A percentile compares a stretch with the other conserved stretches of the same genome.
phyloP scores from a whole-genome alignment of 352 stramenopile genomes.

The Chrysophaeum taylorii region DNA sequence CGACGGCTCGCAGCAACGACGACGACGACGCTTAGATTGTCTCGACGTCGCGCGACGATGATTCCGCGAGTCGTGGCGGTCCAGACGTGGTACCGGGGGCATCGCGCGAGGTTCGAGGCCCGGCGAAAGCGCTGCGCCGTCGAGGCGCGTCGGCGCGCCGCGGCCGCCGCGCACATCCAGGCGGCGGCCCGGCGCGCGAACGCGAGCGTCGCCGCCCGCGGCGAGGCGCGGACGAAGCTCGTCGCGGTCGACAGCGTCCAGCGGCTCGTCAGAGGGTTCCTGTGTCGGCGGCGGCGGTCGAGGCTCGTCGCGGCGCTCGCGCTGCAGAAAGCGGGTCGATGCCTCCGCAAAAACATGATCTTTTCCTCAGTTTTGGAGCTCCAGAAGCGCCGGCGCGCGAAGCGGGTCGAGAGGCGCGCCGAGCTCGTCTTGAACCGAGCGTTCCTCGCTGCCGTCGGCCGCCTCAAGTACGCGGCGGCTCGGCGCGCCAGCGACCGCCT shows the following conservation, averaged over 20 bases:
- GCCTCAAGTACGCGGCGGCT: not conserved
- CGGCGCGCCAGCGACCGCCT: too few species aligned
- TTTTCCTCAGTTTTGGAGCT: too few species aligned
- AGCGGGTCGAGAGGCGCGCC: not conserved
- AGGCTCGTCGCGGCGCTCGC: not conserved
- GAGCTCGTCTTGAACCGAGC: not conserved
- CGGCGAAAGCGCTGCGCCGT: too few species aligned
- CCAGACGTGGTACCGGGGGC: too few species aligned
- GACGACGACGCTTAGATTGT: too few species aligned
- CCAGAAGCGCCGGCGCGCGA: not conserved
- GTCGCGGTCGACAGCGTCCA: not conserved
- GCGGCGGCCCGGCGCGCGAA: too few species aligned
- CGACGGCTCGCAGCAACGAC: too few species aligned
- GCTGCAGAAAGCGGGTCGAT: not conserved
- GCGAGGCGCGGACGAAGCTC: not conserved
- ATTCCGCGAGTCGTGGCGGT: too few species aligned
- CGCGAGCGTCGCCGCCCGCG: not conserved
- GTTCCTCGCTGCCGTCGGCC: not conserved
- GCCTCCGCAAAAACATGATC: too few species aligned
- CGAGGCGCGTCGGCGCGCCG: not conserved
- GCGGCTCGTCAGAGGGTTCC: not conserved
- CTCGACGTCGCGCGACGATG: too few species aligned
- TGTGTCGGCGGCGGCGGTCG: not conserved
- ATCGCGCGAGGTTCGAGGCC: too few species aligned
- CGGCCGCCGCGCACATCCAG: not conserved